phyloP scores from a whole-genome alignment of 257 asterid genomes.

The Rehmannia glutinosa region DNA sequence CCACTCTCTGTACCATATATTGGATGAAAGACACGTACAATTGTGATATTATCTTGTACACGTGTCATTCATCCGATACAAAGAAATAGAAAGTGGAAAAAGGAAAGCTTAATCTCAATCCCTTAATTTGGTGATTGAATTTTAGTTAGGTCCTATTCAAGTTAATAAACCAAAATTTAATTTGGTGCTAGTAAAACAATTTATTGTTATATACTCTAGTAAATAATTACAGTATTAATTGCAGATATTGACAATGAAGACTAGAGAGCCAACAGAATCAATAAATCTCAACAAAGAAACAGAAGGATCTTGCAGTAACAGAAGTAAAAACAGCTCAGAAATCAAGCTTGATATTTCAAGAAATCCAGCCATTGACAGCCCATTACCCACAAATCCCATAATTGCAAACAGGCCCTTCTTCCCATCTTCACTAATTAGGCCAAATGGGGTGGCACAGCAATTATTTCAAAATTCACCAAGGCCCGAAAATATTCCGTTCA shows the following conservation, averaged over 20 bases:
- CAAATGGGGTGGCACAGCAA: conserved; percentile 38
- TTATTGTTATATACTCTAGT: too few species aligned
- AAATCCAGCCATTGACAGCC: conserved; percentile 68
- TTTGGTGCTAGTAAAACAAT: too few species aligned
- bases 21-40: too few species aligned
- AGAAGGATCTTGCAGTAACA: conserved; percentile 82
- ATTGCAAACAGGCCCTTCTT: conserved; percentile 46
- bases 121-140: too few species aligned
- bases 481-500: conserved; percentile 41
- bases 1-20: too few species aligned
- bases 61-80: too few species aligned
- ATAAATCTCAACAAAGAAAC: conserved; percentile 93
- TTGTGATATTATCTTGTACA: too few species aligned
- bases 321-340: conserved; percentile 88
- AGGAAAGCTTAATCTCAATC: too few species aligned
- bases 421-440: conserved; percentile 40
- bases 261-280: conserved; percentile 79
- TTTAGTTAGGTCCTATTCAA: too few species aligned
- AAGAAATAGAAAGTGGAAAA: too few species aligned
- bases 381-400: conserved; percentile 24
- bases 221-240: neutral
- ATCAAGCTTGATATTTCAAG: conserved; percentile 71
- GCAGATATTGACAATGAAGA: conserved; percentile 79
- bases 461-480: conserved; percentile 44
- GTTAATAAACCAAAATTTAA: too few species aligned